These are phyloP conservation scores for Monilinia polystroma DNA, from an alignment of 2,329 filamentous ascomycete genomes.

Conservation along the genomic window DNA sequence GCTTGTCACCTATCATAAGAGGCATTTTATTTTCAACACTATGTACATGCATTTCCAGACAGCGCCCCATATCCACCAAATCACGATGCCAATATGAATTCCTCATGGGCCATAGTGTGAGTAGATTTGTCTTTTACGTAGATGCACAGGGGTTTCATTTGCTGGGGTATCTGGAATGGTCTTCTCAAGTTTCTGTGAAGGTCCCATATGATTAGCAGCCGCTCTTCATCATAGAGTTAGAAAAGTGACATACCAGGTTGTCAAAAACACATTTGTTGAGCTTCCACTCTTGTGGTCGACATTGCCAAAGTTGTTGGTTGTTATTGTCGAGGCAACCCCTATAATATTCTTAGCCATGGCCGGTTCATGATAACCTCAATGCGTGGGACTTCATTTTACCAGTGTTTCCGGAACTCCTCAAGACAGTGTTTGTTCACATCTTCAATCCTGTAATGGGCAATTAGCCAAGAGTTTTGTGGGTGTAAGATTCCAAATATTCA, in stretches of 20 bases:
- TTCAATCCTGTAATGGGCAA: constrained; percentile 62
- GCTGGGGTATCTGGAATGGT: constrained; percentile 71
- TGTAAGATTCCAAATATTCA: not conserved
- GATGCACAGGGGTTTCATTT: constrained; percentile 70
- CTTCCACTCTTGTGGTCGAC: constrained; percentile 80
- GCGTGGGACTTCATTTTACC: constrained; percentile 39
- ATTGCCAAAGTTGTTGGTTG: constrained; percentile 98
- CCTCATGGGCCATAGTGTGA: constrained; percentile 28
- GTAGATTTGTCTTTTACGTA: constrained; percentile 61
- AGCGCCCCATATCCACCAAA: not conserved
- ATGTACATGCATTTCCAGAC: constrained; percentile 21
- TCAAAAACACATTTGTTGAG: constrained; percentile 95
- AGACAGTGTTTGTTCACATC: constrained; percentile 97
- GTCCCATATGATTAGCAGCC: not conserved
- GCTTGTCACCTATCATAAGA: not conserved
- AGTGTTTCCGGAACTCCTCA: constrained; percentile 86
- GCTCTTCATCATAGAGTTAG: not conserved
- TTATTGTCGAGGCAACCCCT: constrained; percentile 88
- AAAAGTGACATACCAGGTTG: constrained; percentile 70
- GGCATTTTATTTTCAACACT: constrained; percentile 3
- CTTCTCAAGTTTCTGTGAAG: constrained; percentile 72
- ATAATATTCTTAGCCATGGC: not conserved
- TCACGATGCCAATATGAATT: not conserved
- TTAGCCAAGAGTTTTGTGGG: constrained; percentile 22
- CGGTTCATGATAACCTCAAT: not conserved